Evolutionary conservation across 257 asterid genomes (phyloP), one percentile per base, ranked within the genome.

Genomic region (Capsicum rhomboideum): DNA sequence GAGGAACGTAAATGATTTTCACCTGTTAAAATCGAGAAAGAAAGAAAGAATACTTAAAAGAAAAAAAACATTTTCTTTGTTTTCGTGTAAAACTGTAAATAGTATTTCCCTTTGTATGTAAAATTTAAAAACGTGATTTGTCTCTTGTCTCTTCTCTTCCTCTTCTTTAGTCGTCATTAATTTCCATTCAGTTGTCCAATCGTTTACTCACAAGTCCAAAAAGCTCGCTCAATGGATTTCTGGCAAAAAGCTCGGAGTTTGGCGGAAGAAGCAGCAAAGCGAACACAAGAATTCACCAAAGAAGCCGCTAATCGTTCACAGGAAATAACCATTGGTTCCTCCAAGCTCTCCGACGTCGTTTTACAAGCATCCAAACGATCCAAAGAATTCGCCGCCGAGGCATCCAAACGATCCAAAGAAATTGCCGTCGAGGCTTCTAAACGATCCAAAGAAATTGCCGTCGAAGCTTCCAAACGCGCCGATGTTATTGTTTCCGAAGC

Each of bases 181-280:
- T 64, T 37, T 61, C 20, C 69, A 14, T 14, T 74, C 42, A 23
- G 58, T 46, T 46, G 13, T 46, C 21, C 79, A 49, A 23, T 75
- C 42, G 42, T 4, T 23, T 21, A 74, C 81, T 75, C 31, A 3
- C 13, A 44, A 44, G 11, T 72, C 54, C 54, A 12, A 6, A 44
- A 26, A 14, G 7, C 0, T 8, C 69, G 7, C 0, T 16, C 75
- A 67, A 95, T 96, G 99, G 98, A 96, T 89, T 88, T 96, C 88
- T 96, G 99, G 99, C 94, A 88, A 64, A 88, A 90, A 88, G 97
- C 99, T 83, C 91, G 97, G 71, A 86, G 80, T 87, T 90, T 95
- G 82, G 99, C 98, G 11, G 99, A 94, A 86, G 99, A 91, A 83
- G 96, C 97, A 34, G 97, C 97, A 40, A 93, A 92, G 88, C 92